Evolutionary conservation across 257 asterid species (phyloP).

Genomic region (Datura wrightii): DNA sequence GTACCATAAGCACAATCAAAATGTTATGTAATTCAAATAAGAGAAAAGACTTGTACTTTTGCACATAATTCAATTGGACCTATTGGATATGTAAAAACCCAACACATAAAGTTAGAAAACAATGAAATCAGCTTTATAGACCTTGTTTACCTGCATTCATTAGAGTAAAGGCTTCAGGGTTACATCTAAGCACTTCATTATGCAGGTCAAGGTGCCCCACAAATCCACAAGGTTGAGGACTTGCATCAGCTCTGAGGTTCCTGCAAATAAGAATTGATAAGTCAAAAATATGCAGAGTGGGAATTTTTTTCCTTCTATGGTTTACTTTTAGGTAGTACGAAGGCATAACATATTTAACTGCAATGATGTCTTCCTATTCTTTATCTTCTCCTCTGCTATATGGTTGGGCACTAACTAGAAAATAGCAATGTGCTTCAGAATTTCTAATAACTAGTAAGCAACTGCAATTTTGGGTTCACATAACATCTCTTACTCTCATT

Average conservation of each 20-base stretch:
- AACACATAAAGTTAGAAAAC: neutral
- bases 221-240: slow-evolving; percentile 47
- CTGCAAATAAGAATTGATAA: slow-evolving; percentile 49
- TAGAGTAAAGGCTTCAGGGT: slow-evolving; percentile 68
- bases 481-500: neutral
- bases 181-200: slow-evolving; percentile 72
- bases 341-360: neutral
- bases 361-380: neutral
- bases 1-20: slow-evolving; percentile 3
- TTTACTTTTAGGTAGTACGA: neutral
- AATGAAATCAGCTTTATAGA: slow-evolving; percentile 41
- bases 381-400: neutral
- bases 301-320: neutral
- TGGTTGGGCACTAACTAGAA: neutral
- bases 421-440: neutral
- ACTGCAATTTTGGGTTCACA: neutral
- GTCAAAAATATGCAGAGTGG: slow-evolving; percentile 33
- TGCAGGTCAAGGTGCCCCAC: slow-evolving; percentile 60
- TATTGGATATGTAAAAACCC: slow-evolving; percentile 18
- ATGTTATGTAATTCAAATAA: neutral
- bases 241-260: slow-evolving; percentile 78
- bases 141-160: slow-evolving; percentile 70
- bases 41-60: slow-evolving; percentile 5
- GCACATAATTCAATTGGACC: neutral
- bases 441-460: neutral